Evolutionary conservation across 768 basidiomycete genomes (phyloP).

Genomic region (Hericium alpestre): DNA sequence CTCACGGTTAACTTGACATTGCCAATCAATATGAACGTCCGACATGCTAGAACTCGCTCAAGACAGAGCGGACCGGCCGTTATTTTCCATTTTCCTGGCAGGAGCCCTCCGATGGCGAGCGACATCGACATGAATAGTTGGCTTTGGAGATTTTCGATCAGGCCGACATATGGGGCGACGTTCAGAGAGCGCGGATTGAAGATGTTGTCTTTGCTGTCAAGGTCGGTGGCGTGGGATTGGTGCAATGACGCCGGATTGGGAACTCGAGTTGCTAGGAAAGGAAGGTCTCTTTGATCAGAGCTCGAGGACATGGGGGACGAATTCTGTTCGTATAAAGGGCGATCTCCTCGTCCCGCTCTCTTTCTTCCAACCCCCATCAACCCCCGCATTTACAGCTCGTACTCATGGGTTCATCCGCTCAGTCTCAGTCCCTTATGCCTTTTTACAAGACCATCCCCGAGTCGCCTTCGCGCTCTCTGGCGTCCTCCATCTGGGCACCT

Average conservation of each 20-base stretch:
- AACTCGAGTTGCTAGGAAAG: background rate
- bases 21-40: no score
- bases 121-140: no score
- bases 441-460: constrained; percentile 7
- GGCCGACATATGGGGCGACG: background rate
- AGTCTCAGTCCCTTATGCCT: constrained; percentile 9
- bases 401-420: constrained; percentile 9
- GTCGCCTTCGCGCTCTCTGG: constrained; percentile 9
- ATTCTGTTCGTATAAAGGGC: constrained; percentile 9
- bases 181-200: background rate
- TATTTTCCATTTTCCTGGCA: no score
- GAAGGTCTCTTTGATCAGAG: background rate
- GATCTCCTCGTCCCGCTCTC: constrained; percentile 4
- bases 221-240: background rate
- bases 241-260: background rate
- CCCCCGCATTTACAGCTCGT: background rate
- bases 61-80: no score
- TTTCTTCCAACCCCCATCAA: constrained; percentile 5
- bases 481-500: constrained; percentile 70
- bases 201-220: background rate
- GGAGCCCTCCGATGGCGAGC: no score
- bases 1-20: no score
- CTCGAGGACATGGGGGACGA: background rate
- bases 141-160: no score
- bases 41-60: no score